phyloP scores from a whole-genome alignment of 164 flowering plant genomes.

The Stephania cephalantha region DNA sequence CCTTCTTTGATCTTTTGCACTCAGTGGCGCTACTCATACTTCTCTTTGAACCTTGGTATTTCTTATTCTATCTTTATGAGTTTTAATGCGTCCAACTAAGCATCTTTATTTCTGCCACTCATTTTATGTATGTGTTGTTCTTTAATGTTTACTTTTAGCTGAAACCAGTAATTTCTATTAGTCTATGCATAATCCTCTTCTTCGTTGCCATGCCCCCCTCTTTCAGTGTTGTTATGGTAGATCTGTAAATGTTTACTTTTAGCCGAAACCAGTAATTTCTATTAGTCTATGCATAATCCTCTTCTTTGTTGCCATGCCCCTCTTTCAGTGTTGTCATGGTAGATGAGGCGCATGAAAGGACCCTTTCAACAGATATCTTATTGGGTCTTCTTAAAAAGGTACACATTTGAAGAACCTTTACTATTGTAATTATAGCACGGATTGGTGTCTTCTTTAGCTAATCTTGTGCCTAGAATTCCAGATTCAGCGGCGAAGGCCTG shows the following conservation, averaged over 20 bases:
- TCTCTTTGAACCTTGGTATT: too few species aligned
- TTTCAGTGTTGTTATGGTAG: conserved; percentile 74
- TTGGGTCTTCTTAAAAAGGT: conserved; percentile 96
- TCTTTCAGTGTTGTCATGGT: conserved; percentile 86
- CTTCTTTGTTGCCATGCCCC: not conserved
- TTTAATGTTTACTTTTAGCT: not conserved
- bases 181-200: not conserved
- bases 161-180: not conserved
- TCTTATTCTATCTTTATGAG: too few species aligned
- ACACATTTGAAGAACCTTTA: not conserved
- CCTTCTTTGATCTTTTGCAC: too few species aligned
- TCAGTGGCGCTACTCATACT: too few species aligned
- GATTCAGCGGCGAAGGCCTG: conserved; percentile 91
- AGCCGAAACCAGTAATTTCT: not conserved
- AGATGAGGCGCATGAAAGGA: conserved; percentile 98
- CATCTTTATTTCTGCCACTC: too few species aligned
- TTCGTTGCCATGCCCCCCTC: not conserved
- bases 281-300: not conserved
- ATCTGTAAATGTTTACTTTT: not conserved
- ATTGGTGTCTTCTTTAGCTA: conserved; percentile 2
- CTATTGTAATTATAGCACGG: not conserved
- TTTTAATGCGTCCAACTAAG: too few species aligned
- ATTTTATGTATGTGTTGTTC: too few species aligned
- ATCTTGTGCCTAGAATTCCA: conserved; percentile 21
- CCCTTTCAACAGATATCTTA: conserved; percentile 83